Percentiles rank a stretch among this genome's conserved stretches.
Conservation (phyloP, 2,329 filamentous ascomycete genomes). For the Cladosporium sp. region DNA sequence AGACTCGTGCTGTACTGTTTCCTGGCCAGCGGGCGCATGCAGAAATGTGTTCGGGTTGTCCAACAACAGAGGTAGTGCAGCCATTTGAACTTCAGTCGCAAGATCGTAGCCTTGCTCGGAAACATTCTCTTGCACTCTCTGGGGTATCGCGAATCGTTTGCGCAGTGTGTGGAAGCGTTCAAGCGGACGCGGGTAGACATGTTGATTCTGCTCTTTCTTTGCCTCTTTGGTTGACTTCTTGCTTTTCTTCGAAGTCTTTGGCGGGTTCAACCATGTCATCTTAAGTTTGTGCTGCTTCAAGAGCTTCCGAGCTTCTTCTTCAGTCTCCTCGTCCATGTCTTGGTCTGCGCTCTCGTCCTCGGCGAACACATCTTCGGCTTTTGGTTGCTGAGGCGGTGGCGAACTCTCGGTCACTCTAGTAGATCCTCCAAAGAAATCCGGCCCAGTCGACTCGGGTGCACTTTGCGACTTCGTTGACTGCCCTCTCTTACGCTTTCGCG, state of each 20-base stretch:
- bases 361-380: background rate
- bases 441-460: background rate
- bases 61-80: conserved; percentile 73
- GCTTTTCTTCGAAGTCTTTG: conserved; percentile 35
- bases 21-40: conserved; percentile 31
- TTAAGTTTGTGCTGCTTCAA: conserved; percentile 34
- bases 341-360: conserved; percentile 11
- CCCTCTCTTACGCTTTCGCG: conserved; percentile 42
- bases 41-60: conserved; percentile 46
- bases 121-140: conserved; percentile 72
- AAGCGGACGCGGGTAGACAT: conserved; percentile 75
- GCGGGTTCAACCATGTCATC: conserved; percentile 27
- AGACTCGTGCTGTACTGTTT: conserved; percentile 23
- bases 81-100: conserved; percentile 93
- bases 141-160: conserved; percentile 67
- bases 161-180: conserved; percentile 70
- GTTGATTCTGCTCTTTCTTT: conserved; percentile 32
- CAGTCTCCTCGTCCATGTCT: background rate
- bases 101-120: conserved; percentile 76
- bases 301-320: conserved; percentile 12
- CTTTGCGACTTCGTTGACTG: conserved; percentile 19
- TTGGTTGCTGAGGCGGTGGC: conserved; percentile 2
- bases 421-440: conserved; percentile 8
- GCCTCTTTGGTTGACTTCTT: conserved; percentile 42
- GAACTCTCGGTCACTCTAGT: background rate